Evolutionary conservation across 139 green algal species (phyloP).

Genomic region (Tetraselmis chui): DNA sequence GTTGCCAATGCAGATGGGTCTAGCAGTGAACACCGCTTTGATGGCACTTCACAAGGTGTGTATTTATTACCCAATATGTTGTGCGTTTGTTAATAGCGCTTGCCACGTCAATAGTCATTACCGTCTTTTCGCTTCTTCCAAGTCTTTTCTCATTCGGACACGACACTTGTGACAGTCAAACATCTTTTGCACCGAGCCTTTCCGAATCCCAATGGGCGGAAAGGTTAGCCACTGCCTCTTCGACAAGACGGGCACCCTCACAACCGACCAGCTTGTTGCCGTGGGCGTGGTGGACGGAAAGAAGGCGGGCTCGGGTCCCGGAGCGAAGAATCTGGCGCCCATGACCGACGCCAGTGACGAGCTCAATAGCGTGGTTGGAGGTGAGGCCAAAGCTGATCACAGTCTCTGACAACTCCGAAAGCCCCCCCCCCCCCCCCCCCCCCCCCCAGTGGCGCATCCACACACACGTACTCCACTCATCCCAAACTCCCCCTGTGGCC

Average conservation of each 20-base stretch:
- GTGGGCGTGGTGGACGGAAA: conserved; percentile 5
- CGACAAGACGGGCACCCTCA: conserved; percentile 36
- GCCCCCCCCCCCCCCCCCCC: no score
- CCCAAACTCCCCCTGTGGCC: no score
- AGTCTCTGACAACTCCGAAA: no score
- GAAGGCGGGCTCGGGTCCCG: not conserved
- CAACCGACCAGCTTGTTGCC: conserved; percentile 23
- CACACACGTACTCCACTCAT: no score
- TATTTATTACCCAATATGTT: no score
- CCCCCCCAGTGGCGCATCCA: no score
- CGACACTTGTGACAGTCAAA: no score
- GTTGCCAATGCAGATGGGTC: conserved; percentile 28
- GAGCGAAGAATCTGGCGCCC: not conserved
- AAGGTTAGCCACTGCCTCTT: conserved; percentile 26
- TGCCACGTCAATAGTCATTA: no score
- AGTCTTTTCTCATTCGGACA: no score
- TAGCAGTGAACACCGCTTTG: conserved; percentile 27
- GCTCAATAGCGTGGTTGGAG: not conserved
- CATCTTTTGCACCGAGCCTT: conserved; percentile 21
- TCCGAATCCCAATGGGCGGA: conserved; percentile 19
- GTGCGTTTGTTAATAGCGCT: no score
- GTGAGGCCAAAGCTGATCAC: no score
- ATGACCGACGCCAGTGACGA: conserved; percentile 2
- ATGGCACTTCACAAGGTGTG: conserved; percentile 14
- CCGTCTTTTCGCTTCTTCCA: no score